Base-by-base conservation (phyloP, 2,329 filamentous ascomycete species). In the Penicillium sp. region DNA sequence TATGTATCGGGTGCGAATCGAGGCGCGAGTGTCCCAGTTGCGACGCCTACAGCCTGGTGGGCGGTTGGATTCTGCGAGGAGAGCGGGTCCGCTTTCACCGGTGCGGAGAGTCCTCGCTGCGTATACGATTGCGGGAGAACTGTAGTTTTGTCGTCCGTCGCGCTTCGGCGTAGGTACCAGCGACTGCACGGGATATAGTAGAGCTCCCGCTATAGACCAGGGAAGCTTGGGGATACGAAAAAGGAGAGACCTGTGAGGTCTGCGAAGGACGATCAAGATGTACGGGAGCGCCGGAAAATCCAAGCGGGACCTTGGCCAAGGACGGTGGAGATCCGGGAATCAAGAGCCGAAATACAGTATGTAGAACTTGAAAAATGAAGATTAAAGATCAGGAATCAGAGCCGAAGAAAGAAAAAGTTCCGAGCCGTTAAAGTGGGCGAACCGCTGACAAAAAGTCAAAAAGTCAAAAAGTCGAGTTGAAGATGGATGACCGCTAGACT, bases 231-330 rank as follows among this genome's bases (percentile, higher is more conserved):
- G n/a, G 5, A 35, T 42, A 12, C 4, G 15, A 35, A 35, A 45
- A 25, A 56, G 45, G 45, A 51, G 54, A 51, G 38, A 22, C 11
- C 43, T 34, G 28, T 4, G 34, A 31, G 25, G 31, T 25, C 25
- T 48, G 35, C 37, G 17, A 38, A 41, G 43, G 7, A 17, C n/a
- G 20, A 47, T 28, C 4, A 43, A 49, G 15, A 43, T 49, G 45
- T 38, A 43, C 55, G 53, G 58, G 54, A 50, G 49, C 4, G 31
- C 37, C 53, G 57, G 57, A 52, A 53, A 52, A 55, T 52, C 58
- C 42, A 25, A 60, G 53, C 54, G 58, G 57, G n/a, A 12, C 39
- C 38, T 47, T 47, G 15, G 25, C 43, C 35, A 42, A 56, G 17
- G 22, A 52, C 5, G 34, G 43, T 25, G n/a, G 25, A 47, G 28